Base-by-base conservation (phyloP, 371 early-diverging fungal genomes). In the Mortierella sp. region DNA sequence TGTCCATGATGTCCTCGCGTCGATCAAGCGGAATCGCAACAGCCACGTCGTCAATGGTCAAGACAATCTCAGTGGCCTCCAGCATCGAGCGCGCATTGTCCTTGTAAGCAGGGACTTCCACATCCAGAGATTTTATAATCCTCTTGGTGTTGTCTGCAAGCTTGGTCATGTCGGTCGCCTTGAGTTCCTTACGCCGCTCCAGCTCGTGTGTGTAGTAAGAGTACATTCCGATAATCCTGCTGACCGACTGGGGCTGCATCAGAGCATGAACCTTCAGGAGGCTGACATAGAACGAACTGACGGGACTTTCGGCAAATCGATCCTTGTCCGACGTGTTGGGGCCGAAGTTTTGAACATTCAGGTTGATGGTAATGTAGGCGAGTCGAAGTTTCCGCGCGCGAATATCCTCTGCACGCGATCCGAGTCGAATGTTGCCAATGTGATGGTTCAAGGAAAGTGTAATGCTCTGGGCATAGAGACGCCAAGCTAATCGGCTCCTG, bases 161-260 rank as follows among this genome's bases (percentile, higher is more conserved):
- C 59, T 89, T 87, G 14, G 91, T 88, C 37, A 96, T 86, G 64
- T 96, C 95, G 0, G 89, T 78, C 71, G 91, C 90, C 89, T 93
- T 90, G 83, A 90, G 86, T 81, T 90, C 87, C 44, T 87, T 90
- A 13, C 90, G 78, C 34, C 89, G 91, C 21, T 90, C 89, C 40
- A 96, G 89, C 73, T 95, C 95, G 6, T 91, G 87, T 26, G 91
- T 90, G 78, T 95, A 96, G 77, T 92, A 95, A 21, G 94, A 88
- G 37, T 93, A 91, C 76, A 94, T 88, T 55, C 95, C 96, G 4
- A 93, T 91, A 24, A 95, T 85, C 59, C 90, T 91, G 26, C 94
- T 94, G 0, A 96, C 82, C 0, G 96, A 95, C 78, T 91, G 92
- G 0, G 96, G 96, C 67, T 95, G 96, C 94, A 96, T 92, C 11